Base-by-base conservation (phyloP, 805 yeast genomes). In the Yarrowia sp. region DNA sequence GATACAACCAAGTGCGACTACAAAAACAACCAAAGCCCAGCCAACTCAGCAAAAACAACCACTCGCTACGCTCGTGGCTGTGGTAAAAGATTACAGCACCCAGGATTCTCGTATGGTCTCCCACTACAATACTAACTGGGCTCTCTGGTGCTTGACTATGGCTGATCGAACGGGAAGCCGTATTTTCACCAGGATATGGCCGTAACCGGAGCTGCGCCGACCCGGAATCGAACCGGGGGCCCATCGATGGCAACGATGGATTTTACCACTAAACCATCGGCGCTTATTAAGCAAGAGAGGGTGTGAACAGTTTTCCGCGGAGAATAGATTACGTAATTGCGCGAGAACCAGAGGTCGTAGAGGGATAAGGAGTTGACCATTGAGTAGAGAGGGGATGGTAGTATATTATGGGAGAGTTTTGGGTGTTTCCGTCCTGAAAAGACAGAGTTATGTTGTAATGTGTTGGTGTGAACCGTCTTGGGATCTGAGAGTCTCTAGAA, bases 31-130 rank as follows among this genome's bases (percentile, higher is more conserved):
- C n/a, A 38, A 17, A 11, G 7, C 17, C 2, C 6, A 19, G 43
- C 24, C 43, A 16, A 8, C 16, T 33, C 17, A n/a, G n/a, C n/a
- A n/a, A n/a, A n/a, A n/a, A n/a, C n/a, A n/a, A n/a, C n/a, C n/a
- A n/a, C n/a, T n/a, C n/a, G n/a, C n/a, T n/a, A n/a, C n/a, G n/a
- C n/a, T n/a, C n/a, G n/a, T n/a, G n/a, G n/a, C n/a, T n/a, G n/a
- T n/a, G n/a, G n/a, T n/a, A n/a, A n/a, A n/a, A n/a, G n/a, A n/a
- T n/a, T n/a, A n/a, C n/a, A n/a, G n/a, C n/a, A n/a, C n/a, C n/a
- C n/a, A 46, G 52, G 52, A 46, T 46, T 46, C 52, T 46, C 52
- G 52, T 46, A 46, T 46, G 52, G 52, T 46, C 52, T 46, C 52
- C 52, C 52, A 46, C 52, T 46, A 46, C 52, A 46, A 46, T 46